Evolutionary conservation across 2,329 filamentous ascomycete species (phyloP).

Genomic region (Aureobasidium subglaciale): DNA sequence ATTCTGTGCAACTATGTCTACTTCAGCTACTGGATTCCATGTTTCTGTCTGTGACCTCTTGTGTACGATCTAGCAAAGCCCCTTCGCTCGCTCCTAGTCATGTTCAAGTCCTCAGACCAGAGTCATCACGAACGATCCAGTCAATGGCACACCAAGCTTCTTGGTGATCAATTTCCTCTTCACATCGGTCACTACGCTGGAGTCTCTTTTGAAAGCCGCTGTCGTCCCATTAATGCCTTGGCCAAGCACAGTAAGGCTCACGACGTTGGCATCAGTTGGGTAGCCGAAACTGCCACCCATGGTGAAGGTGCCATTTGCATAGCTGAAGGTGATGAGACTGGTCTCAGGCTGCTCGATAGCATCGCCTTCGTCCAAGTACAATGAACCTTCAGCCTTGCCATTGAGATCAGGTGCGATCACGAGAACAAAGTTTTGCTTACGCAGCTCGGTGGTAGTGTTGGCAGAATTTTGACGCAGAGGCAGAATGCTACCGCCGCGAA

Average conservation of each 20-base stretch:
- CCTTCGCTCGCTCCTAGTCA: background rate
- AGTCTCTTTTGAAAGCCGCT: background rate
- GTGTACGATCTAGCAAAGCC: background rate
- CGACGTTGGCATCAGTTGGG: background rate
- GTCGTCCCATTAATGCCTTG: background rate
- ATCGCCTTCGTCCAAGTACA: slow-evolving; percentile 75
- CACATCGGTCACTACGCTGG: background rate
- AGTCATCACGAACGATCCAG: background rate
- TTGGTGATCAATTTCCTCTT: slow-evolving; percentile 2
- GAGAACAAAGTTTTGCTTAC: slow-evolving; percentile 62
- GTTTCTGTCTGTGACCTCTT: too few relatives aligned
- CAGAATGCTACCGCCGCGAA: slow-evolving; percentile 59
- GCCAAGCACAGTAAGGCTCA: slow-evolving; percentile 3
- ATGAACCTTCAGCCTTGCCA: slow-evolving; percentile 56
- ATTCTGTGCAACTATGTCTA: too few relatives aligned
- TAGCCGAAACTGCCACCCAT: slow-evolving; percentile 18
- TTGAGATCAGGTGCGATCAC: slow-evolving; percentile 58
- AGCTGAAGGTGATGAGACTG: slow-evolving; percentile 56
- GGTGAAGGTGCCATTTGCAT: slow-evolving; percentile 43
- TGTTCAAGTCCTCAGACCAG: background rate
- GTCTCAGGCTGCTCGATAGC: slow-evolving; percentile 52
- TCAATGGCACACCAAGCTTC: background rate
- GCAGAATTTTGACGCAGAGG: slow-evolving; percentile 50
- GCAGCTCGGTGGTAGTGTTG: slow-evolving; percentile 57
- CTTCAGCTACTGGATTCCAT: too few relatives aligned